Base-by-base conservation (phyloP, 2,329 filamentous ascomycete genomes). In the Arthrobotrys sphaeroides region DNA sequence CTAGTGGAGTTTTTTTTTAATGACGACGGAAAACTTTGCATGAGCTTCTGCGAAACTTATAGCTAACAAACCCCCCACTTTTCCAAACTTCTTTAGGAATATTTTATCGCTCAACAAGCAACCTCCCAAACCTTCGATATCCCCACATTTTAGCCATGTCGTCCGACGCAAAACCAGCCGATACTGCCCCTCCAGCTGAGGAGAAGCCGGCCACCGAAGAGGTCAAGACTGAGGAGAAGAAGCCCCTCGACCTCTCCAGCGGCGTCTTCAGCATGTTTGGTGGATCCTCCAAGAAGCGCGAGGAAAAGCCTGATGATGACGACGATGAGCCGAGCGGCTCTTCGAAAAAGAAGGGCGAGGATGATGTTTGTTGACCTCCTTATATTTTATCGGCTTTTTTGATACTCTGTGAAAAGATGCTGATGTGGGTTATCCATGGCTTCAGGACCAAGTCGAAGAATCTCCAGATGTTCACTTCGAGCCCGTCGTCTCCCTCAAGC, bases 181-280 rank as follows among this genome's bases (percentile, higher is more conserved):
- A 78, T 60, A 72, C 72, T 10, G 47, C 72, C 36, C 49, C 42
- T 26, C 47, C 59, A 45, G 77, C 55, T 7, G 43, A 77, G 59
- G 67, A 72, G 62, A 53, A 78, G 40, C 33, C 26, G 33, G 57
- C 53, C n/a, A 47, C 43, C 31, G 68, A 77, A 28, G 76, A 68
- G 18, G 64, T 65, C 16, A 77, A 78, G 53, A 18, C 55, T 22
- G 78, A 79, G 61, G 72, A 77, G 45, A 49, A 77, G 68, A 62
- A 43, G 47, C 59, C 77, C 13, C 57, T 78, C 20, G 57, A 53
- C 49, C 60, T 67, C 40, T 68, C 78, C 26, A 78, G 43, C 45
- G 51, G 51, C 31, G 92, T 98, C 78, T 98, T 98, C 87, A 94
- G 92, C 84, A 98, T 99, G 95, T 99, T 99, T 82, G 95, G 95